Percentiles rank a stretch among this genome's conserved stretches.
These are phyloP conservation scores for Fusarium dimerum DNA, from an alignment of 2,329 filamentous ascomycete genomes.

Conservation along the genomic window DNA sequence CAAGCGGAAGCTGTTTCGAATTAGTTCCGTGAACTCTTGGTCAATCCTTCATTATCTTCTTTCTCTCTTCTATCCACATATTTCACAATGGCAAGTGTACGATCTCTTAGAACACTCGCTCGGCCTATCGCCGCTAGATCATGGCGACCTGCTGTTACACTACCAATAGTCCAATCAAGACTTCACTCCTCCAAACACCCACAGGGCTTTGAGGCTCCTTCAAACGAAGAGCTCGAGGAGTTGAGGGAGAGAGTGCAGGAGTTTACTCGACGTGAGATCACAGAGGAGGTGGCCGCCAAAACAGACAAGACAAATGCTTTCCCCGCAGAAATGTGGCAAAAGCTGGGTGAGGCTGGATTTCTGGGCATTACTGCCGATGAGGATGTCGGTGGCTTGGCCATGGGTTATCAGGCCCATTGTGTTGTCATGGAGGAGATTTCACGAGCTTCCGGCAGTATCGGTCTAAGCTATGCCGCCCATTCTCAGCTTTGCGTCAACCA, in stretches of 20 bases:
- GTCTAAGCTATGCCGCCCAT: slow-evolving; percentile 91
- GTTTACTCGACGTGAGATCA: slow-evolving; percentile 84
- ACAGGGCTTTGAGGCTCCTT: slow-evolving; percentile 66
- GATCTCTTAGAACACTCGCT: slow-evolving; percentile 38
- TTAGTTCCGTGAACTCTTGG: neutral
- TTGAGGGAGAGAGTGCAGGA: slow-evolving; percentile 83
- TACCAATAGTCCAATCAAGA: slow-evolving; percentile 41
- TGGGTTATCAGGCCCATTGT: slow-evolving; percentile 97
- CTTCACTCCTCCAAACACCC: slow-evolving; percentile 61
- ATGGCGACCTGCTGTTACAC: slow-evolving; percentile 30
- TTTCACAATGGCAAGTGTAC: slow-evolving; percentile 43
- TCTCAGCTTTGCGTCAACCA: slow-evolving; percentile 97
- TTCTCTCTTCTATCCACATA: neutral
- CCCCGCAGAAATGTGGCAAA: slow-evolving; percentile 88
- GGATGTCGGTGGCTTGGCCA: slow-evolving; percentile 81
- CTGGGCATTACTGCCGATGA: slow-evolving; percentile 93
- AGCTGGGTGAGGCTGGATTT: slow-evolving; percentile 87
- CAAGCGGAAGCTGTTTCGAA: neutral
- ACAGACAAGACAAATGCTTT: slow-evolving; percentile 91
- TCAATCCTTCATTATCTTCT: neutral
- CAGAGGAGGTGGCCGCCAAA: slow-evolving; percentile 75
- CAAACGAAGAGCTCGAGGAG: slow-evolving; percentile 73
- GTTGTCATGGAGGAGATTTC: slow-evolving; percentile 94
- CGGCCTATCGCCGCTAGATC: slow-evolving; percentile 32
- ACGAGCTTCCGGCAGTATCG: slow-evolving; percentile 80